These are phyloP conservation scores for Coccomyxa sp. DNA, from an alignment of 139 green algal species.

Conservation along the genomic window DNA sequence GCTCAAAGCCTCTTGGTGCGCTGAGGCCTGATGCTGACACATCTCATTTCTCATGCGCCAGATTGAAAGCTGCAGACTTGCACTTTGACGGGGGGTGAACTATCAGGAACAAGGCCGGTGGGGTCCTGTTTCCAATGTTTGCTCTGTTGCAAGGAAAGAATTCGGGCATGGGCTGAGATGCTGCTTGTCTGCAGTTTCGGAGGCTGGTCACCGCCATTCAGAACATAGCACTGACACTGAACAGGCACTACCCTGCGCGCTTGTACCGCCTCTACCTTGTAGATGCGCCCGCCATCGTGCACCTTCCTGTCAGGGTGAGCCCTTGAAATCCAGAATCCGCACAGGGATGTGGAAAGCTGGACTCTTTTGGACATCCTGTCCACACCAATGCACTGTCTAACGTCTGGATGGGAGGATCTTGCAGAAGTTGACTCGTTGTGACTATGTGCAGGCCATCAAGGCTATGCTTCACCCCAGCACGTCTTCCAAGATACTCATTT, in stretches of 20 bases:
- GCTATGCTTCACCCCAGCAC: background rate
- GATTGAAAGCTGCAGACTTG: too few relatives aligned
- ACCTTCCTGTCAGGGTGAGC: background rate
- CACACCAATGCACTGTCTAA: background rate
- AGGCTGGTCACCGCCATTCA: background rate
- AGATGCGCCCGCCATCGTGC: conserved; percentile 19
- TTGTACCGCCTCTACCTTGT: conserved; percentile 40
- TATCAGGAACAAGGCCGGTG: too few relatives aligned
- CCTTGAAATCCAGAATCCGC: background rate
- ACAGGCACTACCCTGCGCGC: conserved; percentile 21
- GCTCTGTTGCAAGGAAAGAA: too few relatives aligned
- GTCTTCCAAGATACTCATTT: background rate
- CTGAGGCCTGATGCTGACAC: too few relatives aligned
- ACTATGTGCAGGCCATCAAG: background rate
- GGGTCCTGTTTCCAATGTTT: too few relatives aligned
- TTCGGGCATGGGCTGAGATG: too few relatives aligned
- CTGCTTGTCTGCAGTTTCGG: background rate
- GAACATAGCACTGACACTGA: conserved; percentile 1
- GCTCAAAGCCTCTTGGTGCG: too few relatives aligned
- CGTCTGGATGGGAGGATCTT: background rate
- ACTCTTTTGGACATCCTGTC: background rate
- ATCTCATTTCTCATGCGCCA: too few relatives aligned
- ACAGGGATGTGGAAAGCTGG: background rate
- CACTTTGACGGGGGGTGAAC: too few relatives aligned
- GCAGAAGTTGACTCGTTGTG: background rate